Conservation (phyloP, 108 stramenopile genomes). For the Pseudonitzschia multiseries region DNA sequence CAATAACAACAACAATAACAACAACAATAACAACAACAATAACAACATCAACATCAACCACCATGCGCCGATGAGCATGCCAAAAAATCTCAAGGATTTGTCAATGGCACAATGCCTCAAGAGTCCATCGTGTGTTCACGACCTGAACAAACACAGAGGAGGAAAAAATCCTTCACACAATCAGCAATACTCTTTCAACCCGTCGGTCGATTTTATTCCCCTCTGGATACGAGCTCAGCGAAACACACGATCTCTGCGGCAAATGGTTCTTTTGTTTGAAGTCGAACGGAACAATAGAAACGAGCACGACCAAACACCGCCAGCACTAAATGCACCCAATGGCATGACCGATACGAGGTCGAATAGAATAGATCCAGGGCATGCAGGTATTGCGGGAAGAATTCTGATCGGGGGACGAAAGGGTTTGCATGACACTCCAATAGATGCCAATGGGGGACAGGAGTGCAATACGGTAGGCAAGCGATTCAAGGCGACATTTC, state of each 20-base stretch:
- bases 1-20: not conserved
- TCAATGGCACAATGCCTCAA: not conserved
- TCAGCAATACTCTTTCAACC: conserved; percentile 21
- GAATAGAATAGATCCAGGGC: too few relatives aligned
- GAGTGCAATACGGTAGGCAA: too few relatives aligned
- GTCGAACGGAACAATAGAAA: conserved; percentile 5
- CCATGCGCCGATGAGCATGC: not conserved
- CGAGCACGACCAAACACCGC: not conserved
- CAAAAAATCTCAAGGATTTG: not conserved
- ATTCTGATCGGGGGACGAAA: not conserved
- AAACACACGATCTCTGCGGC: conserved; percentile 40
- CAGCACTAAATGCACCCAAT: not conserved
- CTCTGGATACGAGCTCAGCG: conserved; percentile 58
- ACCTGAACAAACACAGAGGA: conserved; percentile 7
- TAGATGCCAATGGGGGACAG: not conserved
- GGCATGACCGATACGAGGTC: conserved; percentile 14
- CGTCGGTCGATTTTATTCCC: conserved; percentile 36
- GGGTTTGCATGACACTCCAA: not conserved
- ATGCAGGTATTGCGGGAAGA: too few relatives aligned
- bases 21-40: not conserved
- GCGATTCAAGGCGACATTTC: conserved; percentile 26
- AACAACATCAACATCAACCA: not conserved
- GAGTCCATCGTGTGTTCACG: conserved; percentile 19
- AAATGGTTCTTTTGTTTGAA: conserved; percentile 42
- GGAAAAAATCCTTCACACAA: not conserved